Conservation (phyloP, 371 early-diverging fungal genomes). For the Mucor ambiguus region DNA sequence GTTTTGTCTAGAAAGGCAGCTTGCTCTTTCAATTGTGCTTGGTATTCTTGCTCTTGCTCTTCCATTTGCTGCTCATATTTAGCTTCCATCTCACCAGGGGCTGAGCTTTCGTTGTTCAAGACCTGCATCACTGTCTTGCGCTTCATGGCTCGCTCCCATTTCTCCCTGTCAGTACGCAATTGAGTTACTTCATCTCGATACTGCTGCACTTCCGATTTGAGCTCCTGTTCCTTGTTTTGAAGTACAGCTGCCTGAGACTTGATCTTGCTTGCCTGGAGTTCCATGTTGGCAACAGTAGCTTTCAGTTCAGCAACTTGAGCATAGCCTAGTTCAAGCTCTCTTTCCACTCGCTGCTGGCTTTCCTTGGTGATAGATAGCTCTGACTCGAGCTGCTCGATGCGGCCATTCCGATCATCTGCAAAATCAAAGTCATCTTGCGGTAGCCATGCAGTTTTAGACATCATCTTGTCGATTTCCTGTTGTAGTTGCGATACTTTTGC, state of each 20-base stretch:
- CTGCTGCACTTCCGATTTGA: conserved; percentile 31
- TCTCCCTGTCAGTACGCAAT: conserved; percentile 35
- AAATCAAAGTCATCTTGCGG: conserved; percentile 8
- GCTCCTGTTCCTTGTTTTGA: conserved; percentile 19
- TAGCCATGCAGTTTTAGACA: background rate
- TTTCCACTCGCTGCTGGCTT: background rate
- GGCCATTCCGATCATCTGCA: conserved; percentile 8
- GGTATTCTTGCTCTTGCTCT: conserved; percentile 49
- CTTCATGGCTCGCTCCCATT: conserved; percentile 37
- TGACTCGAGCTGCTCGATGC: conserved; percentile 12
- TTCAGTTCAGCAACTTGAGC: conserved; percentile 26
- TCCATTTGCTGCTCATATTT: conserved; percentile 49
- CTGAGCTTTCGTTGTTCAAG: conserved; percentile 20
- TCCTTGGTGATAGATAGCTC: conserved; percentile 8
- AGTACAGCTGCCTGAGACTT: conserved; percentile 31
- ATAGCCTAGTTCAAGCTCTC: conserved; percentile 17
- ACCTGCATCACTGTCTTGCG: conserved; percentile 35
- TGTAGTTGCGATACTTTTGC: background rate
- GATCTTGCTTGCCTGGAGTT: conserved; percentile 29
- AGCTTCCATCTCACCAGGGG: conserved; percentile 7
- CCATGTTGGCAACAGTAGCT: conserved; percentile 30
- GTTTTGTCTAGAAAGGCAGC: conserved; percentile 43
- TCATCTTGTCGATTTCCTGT: conserved; percentile 10
- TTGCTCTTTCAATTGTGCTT: conserved; percentile 51
- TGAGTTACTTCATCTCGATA: conserved; percentile 34